phyloP scores from a whole-genome alignment of 1,284 basidiomycete species.

The Sanguinoderma infundibulare region DNA sequence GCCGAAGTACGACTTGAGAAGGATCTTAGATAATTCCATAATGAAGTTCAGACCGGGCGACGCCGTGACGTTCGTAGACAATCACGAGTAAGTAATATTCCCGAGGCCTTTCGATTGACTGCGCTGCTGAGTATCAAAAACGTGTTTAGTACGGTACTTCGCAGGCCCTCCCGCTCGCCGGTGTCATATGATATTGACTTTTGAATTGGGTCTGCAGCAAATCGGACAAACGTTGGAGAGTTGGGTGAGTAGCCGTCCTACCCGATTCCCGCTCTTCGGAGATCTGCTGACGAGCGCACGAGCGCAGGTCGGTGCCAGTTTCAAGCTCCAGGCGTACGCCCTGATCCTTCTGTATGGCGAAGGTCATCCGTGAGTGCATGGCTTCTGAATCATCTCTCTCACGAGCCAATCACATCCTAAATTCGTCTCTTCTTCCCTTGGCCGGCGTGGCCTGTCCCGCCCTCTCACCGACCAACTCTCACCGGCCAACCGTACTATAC shows the following conservation, averaged over 20 bases:
- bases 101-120: not conserved
- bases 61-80: constrained; percentile 84
- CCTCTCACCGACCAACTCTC: too few species aligned
- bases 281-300: not conserved
- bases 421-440: not conserved
- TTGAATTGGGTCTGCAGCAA: constrained; percentile 49
- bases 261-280: not conserved
- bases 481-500: not conserved
- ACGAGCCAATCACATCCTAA: constrained; percentile 1
- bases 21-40: constrained; percentile 62
- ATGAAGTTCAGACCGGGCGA: constrained; percentile 64
- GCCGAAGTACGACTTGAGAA: constrained; percentile 67
- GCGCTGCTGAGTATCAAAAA: not conserved
- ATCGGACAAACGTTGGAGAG: constrained; percentile 77
- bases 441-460: not conserved
- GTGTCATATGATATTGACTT: constrained; percentile 9
- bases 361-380: constrained; percentile 80
- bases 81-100: constrained; percentile 71
- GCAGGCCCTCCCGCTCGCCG: not conserved
- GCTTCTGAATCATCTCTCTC: not conserved
- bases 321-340: constrained; percentile 85
- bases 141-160: constrained; percentile 54
- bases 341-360: constrained; percentile 82
- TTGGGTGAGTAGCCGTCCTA: constrained; percentile 57
- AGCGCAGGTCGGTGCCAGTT: constrained; percentile 63